phyloP scores from a whole-genome alignment of 371 early-diverging fungal species.

The Mucor sp. region DNA sequence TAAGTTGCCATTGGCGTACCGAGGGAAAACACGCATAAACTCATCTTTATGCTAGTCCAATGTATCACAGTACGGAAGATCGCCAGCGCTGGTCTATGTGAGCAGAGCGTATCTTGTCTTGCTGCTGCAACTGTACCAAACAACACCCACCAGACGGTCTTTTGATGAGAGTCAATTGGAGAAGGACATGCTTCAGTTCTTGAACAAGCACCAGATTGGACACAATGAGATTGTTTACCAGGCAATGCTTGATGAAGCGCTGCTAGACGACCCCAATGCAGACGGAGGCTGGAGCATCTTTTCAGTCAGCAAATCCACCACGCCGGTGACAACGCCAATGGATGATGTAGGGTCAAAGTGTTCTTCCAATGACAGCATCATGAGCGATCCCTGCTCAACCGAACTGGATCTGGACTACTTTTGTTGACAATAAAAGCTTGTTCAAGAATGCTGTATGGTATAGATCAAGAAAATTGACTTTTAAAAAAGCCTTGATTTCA shows the following conservation, averaged over 20 bases:
- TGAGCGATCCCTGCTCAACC: neutral
- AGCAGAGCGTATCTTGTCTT: conserved; percentile 24
- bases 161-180: conserved; percentile 37
- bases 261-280: conserved; percentile 19
- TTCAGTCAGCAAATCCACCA: neutral
- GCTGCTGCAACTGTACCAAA: conserved; percentile 31
- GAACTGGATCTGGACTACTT: conserved; percentile 8
- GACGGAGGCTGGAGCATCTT: conserved; percentile 36
- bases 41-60: conserved; percentile 14
- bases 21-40: neutral
- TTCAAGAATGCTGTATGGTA: neutral
- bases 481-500: neutral
- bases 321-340: neutral
- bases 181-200: conserved; percentile 21
- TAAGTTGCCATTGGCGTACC: conserved; percentile 5
- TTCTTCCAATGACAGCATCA: conserved; percentile 4
- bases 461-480: neutral
- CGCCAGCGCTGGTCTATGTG: conserved; percentile 19
- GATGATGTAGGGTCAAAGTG: conserved; percentile 5
- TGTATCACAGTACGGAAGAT: conserved; percentile 21
- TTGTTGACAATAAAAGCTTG: neutral
- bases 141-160: conserved; percentile 33
- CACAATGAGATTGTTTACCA: conserved; percentile 13
- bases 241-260: conserved; percentile 17
- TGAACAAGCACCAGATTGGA: conserved; percentile 16